These are phyloP conservation scores for Saturnispora mendoncae DNA, from an alignment of 805 yeast species.

Conservation along the genomic window DNA sequence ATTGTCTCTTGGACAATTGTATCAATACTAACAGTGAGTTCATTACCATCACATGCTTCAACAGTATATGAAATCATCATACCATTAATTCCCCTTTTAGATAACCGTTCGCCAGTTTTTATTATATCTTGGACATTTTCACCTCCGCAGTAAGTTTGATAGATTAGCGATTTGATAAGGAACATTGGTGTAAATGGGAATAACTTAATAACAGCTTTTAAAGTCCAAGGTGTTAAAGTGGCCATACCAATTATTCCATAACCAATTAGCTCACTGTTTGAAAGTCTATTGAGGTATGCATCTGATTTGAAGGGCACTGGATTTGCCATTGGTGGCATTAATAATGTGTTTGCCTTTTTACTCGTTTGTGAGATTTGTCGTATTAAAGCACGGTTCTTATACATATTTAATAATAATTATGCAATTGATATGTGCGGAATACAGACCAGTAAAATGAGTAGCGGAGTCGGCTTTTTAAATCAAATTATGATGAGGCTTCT, in stretches of 20 bases:
- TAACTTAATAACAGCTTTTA: conserved; percentile 50
- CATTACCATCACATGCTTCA: conserved; percentile 81
- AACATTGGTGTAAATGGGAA: conserved; percentile 73
- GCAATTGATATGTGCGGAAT: not conserved
- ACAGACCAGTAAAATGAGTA: no score
- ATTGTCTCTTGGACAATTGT: conserved; percentile 56
- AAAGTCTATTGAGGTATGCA: conserved; percentile 43
- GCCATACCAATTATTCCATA: conserved; percentile 62
- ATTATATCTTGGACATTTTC: conserved; percentile 63
- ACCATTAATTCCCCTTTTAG: conserved; percentile 72
- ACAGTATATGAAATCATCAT: conserved; percentile 94
- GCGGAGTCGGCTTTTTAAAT: no score
- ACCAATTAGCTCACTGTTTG: conserved; percentile 49
- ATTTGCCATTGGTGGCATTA: conserved; percentile 1
- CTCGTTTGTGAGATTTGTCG: conserved; percentile 6
- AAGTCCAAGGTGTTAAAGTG: conserved; percentile 53
- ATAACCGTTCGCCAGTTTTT: conserved; percentile 57
- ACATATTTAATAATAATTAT: not conserved
- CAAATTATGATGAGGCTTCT: no score
- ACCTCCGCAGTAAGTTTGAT: conserved; percentile 87
- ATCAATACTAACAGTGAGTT: conserved; percentile 39
- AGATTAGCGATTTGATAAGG: conserved; percentile 62
- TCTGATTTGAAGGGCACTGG: conserved; percentile 1
- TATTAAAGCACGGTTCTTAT: not conserved
- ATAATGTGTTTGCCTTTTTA: conserved; percentile 3